Percentiles rank a stretch among this genome's conserved stretches.
Evolutionary conservation across 1,284 basidiomycete genomes (phyloP).

Genomic region (Xerocomus nothofagi): DNA sequence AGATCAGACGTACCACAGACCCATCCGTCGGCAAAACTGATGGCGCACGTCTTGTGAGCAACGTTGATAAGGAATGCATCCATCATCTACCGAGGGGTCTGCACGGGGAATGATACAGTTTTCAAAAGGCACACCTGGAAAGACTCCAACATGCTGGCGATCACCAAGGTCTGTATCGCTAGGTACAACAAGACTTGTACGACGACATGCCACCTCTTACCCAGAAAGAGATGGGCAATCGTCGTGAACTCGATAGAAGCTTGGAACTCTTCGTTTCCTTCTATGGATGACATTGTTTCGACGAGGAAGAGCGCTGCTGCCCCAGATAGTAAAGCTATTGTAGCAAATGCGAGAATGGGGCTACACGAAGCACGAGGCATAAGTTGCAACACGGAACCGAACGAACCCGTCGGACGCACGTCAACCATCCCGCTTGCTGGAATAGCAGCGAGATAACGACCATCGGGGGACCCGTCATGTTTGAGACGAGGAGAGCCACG

Average conservation of each 20-base stretch:
- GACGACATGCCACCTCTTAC: conserved; percentile 26
- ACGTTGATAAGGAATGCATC: conserved; percentile 27
- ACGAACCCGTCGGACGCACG: conserved; percentile 16
- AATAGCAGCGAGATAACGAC: conserved; percentile 27
- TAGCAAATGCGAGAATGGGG: conserved; percentile 18
- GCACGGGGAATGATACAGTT: not conserved
- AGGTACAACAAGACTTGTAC: conserved; percentile 25
- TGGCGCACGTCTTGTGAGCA: conserved; percentile 29
- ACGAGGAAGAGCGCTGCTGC: conserved; percentile 24
- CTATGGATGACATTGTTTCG: conserved; percentile 29
- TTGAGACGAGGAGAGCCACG: conserved; percentile 29
- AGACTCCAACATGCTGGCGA: conserved; percentile 28
- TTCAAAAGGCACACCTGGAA: conserved; percentile 17
- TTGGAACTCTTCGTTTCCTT: conserved; percentile 26
- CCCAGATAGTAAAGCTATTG: conserved; percentile 23
- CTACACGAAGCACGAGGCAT: conserved; percentile 1
- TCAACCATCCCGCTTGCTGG: conserved; percentile 30
- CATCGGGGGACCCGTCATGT: conserved; percentile 25
- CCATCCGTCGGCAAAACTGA: conserved; percentile 28
- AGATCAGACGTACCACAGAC: conserved; percentile 19
- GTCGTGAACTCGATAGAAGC: conserved; percentile 29
- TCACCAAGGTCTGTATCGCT: conserved; percentile 24
- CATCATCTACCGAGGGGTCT: conserved; percentile 19
- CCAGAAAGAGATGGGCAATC: conserved; percentile 28
- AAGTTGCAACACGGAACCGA: not conserved